Evolutionary conservation across 2,329 filamentous ascomycete genomes (phyloP).

Genomic region (Aureobasidium melanogenum): DNA sequence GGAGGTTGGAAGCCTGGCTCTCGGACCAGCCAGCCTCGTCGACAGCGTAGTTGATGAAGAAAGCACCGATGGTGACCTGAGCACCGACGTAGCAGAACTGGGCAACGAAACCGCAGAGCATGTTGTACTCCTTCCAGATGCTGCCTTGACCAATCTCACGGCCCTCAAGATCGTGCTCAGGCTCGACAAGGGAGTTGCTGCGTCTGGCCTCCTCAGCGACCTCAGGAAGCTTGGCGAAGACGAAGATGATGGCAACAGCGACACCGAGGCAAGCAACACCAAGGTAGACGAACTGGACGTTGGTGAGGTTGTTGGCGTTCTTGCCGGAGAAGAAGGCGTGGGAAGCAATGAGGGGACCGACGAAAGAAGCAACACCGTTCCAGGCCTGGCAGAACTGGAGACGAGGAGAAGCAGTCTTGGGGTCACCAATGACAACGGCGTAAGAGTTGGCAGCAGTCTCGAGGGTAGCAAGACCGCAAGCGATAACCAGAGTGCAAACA

Average conservation of each 20-base stretch:
- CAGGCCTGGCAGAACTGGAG: conserved; percentile 33
- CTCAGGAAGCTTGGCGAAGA: conserved; percentile 31
- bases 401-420: conserved; percentile 27
- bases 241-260: conserved; percentile 27
- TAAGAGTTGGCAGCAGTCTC: conserved; percentile 32
- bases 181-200: conserved; percentile 23
- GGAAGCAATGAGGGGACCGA: conserved; percentile 31
- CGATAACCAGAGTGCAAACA: conserved; percentile 30
- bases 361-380: conserved; percentile 32
- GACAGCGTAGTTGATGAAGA: conserved; percentile 34
- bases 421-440: conserved; percentile 31
- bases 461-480: conserved; percentile 31
- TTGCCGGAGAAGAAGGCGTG: conserved; percentile 30
- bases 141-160: conserved; percentile 24
- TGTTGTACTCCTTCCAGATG: conserved; percentile 32
- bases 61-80: conserved; percentile 28
- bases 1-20: conserved; percentile 27
- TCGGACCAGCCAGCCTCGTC: conserved; percentile 24
- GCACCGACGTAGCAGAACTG: conserved; percentile 31
- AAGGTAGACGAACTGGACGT: conserved; percentile 32
- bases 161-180: conserved; percentile 23
- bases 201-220: conserved; percentile 22
- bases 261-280: conserved; percentile 29
- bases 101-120: conserved; percentile 30
- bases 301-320: conserved; percentile 26